phyloP scores from a whole-genome alignment of 164 flowering plant species.

The Chimonanthus praecox region DNA sequence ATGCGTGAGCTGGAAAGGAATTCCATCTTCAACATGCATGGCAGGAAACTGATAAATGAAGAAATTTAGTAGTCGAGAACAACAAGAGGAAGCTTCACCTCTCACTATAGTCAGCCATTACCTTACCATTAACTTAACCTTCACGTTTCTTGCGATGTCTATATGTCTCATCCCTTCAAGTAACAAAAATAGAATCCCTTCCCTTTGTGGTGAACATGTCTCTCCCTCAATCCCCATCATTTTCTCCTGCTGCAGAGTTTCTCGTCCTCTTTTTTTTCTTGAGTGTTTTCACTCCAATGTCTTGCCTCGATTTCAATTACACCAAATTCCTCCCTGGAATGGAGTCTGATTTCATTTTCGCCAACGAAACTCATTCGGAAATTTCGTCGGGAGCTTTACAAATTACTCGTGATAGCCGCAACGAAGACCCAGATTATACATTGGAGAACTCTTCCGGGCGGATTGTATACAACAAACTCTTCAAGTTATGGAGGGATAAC shows the following conservation, averaged over 20 bases:
- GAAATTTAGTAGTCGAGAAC: not conserved
- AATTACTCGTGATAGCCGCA: not conserved
- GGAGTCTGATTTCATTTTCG: not conserved
- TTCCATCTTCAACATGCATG: not conserved
- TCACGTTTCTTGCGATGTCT: not conserved
- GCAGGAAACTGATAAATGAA: not conserved
- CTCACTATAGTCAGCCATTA: not conserved
- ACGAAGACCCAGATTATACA: too few species aligned
- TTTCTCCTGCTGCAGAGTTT: not conserved
- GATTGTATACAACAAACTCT: not conserved
- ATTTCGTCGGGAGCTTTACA: not conserved
- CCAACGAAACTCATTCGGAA: not conserved
- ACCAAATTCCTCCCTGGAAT: not conserved
- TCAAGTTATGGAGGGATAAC: slow-evolving; percentile 1
- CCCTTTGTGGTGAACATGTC: not conserved
- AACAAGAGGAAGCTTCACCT: slow-evolving; percentile 3
- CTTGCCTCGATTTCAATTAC: not conserved
- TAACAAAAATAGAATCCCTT: not conserved
- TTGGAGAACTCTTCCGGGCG: not conserved
- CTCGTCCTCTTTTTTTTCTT: not conserved
- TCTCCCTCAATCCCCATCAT: not conserved
- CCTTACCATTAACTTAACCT: too few species aligned
- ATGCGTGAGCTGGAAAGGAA: too few species aligned
- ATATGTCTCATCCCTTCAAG: not conserved
- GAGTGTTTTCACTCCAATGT: not conserved